These are phyloP conservation scores for Exophiala sp. DNA, from an alignment of 2,329 filamentous ascomycete species.

Conservation along the genomic window DNA sequence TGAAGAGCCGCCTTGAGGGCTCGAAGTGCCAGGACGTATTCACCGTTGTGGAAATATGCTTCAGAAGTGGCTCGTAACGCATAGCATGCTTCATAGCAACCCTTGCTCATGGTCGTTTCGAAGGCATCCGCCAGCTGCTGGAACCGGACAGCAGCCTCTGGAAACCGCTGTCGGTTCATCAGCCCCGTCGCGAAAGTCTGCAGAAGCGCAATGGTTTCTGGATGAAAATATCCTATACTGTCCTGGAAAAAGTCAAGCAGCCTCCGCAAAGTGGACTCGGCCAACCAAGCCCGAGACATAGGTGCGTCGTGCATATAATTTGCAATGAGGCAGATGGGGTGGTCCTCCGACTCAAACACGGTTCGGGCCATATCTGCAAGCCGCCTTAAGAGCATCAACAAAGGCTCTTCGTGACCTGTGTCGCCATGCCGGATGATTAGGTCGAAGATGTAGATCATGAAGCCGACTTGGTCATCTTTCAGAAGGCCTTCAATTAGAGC, in stretches of 20 bases:
- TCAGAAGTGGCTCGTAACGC: slow-evolving; percentile 27
- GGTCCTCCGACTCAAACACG: slow-evolving; percentile 23
- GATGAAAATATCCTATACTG: slow-evolving; percentile 29
- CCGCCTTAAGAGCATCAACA: slow-evolving; percentile 26
- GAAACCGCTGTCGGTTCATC: slow-evolving; percentile 25
- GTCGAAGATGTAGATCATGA: slow-evolving; percentile 29
- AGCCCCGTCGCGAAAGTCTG: slow-evolving; percentile 28
- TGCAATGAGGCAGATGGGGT: slow-evolving; percentile 27
- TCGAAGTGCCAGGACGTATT: slow-evolving; percentile 24
- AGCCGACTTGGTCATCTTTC: slow-evolving; percentile 27
- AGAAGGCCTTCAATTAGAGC: slow-evolving; percentile 26
- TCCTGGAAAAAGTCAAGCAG: slow-evolving; percentile 29
- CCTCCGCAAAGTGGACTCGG: slow-evolving; percentile 23
- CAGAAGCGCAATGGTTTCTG: slow-evolving; percentile 27
- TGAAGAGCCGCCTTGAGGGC: slow-evolving; percentile 26
- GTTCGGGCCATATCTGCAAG: slow-evolving; percentile 25
- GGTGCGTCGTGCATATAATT: slow-evolving; percentile 21
- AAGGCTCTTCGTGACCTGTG: slow-evolving; percentile 27
- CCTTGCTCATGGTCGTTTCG: slow-evolving; percentile 25
- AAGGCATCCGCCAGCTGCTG: slow-evolving; percentile 28
- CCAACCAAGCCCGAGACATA: slow-evolving; percentile 23
- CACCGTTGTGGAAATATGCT: slow-evolving; percentile 26
- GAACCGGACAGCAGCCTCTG: slow-evolving; percentile 27
- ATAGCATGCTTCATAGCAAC: slow-evolving; percentile 28
- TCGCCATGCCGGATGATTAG: slow-evolving; percentile 28